Percentiles rank a stretch among this genome's conserved stretches.
These are phyloP conservation scores for Aaosphaeria arxii DNA, from an alignment of 2,329 filamentous ascomycete species.

Conservation along the genomic window DNA sequence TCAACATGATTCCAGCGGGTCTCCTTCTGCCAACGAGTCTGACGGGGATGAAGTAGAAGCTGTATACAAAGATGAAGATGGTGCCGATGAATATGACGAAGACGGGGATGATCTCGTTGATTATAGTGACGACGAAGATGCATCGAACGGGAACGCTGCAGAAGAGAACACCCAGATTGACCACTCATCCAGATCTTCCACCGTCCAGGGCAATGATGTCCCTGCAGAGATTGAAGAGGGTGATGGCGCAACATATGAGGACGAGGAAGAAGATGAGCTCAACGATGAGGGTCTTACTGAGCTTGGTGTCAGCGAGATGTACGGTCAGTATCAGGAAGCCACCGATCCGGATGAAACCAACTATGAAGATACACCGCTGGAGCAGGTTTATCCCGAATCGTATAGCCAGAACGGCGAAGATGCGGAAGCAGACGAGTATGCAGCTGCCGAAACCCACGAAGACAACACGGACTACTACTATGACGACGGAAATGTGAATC, in stretches of 20 bases:
- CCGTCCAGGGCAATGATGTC: constrained; percentile 29
- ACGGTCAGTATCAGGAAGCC: neutral
- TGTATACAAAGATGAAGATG: constrained; percentile 2
- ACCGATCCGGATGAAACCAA: neutral
- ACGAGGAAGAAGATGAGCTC: no score
- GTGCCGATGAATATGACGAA: constrained; percentile 1
- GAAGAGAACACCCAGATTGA: neutral
- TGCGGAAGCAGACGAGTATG: neutral
- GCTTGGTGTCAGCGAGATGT: no score
- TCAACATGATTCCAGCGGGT: no score
- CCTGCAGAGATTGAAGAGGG: neutral
- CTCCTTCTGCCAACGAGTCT: neutral
- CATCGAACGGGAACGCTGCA: neutral
- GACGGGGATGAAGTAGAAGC: neutral
- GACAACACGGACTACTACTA: constrained; percentile 3
- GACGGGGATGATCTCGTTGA: constrained; percentile 45
- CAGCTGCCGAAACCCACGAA: neutral
- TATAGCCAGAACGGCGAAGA: no score
- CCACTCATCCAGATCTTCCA: constrained; percentile 27
- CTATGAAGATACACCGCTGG: no score
- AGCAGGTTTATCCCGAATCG: no score
- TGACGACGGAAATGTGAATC: neutral
- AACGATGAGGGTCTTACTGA: no score
- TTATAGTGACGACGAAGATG: constrained; percentile 50
- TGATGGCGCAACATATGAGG: neutral